These are phyloP conservation scores for Lecanosticta acicola DNA, from an alignment of 2,329 filamentous ascomycete genomes.

Conservation along the genomic window DNA sequence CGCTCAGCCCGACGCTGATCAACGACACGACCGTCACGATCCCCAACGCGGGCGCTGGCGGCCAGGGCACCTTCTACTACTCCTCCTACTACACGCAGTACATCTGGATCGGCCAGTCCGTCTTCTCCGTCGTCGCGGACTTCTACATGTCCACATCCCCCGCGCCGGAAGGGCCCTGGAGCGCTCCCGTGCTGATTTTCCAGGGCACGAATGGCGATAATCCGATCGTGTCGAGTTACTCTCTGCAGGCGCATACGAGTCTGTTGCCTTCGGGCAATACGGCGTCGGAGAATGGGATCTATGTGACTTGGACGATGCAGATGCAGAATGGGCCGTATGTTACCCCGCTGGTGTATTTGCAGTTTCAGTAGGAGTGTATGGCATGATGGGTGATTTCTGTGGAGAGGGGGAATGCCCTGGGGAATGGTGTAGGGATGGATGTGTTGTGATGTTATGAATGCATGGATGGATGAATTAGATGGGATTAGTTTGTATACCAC, in stretches of 20 bases:
- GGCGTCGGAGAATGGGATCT: conserved; percentile 14
- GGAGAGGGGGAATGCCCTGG: too few relatives aligned
- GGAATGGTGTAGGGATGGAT: too few relatives aligned
- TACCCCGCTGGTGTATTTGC: conserved; percentile 19
- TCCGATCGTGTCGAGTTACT: conserved; percentile 10
- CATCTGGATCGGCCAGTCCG: conserved; percentile 30
- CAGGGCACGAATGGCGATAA: conserved; percentile 17
- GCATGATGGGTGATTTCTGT: neutral
- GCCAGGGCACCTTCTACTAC: conserved; percentile 32
- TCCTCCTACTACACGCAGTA: conserved; percentile 24
- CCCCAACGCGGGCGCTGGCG: conserved; percentile 27
- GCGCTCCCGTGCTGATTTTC: conserved; percentile 18
- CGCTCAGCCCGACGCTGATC: conserved; percentile 5
- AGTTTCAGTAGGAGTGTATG: conserved; percentile 6
- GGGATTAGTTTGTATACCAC: too few relatives aligned
- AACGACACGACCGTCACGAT: conserved; percentile 7
- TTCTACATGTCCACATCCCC: conserved; percentile 29
- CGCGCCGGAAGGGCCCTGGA: conserved; percentile 30
- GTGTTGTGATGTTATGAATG: too few relatives aligned
- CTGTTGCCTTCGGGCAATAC: conserved; percentile 8
- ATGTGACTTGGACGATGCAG: conserved; percentile 20
- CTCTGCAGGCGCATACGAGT: conserved; percentile 21
- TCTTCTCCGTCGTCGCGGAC: conserved; percentile 13
- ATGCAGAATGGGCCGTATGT: conserved; percentile 13
- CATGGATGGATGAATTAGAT: too few relatives aligned